Evolutionary conservation across 202 grass and related monocot genomes (phyloP).

Genomic region (Schoenoplectus triqueter): DNA sequence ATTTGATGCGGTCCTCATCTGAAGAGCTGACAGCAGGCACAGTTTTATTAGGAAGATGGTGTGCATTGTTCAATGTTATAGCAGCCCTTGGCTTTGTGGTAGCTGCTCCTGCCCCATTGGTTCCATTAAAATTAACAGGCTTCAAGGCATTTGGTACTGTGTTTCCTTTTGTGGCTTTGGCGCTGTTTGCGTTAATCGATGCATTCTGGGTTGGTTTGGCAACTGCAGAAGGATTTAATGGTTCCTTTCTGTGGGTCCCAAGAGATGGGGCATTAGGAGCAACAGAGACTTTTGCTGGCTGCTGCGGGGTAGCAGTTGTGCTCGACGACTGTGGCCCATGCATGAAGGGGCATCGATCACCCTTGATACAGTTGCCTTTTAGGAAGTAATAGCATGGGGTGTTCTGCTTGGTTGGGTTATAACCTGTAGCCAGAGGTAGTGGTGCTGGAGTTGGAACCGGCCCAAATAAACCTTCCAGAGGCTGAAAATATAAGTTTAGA

Average conservation of each 20-base stretch:
- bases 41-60: constrained; percentile 28
- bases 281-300: constrained; percentile 49
- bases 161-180: constrained; percentile 39
- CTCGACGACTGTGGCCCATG: constrained; percentile 55
- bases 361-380: constrained; percentile 91
- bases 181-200: constrained; percentile 32
- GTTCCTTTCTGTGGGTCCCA: constrained; percentile 48
- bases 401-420: constrained; percentile 60
- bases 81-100: constrained; percentile 45
- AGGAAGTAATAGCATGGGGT: constrained; percentile 95
- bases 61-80: constrained; percentile 3
- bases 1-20: constrained; percentile 55
- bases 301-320: constrained; percentile 50
- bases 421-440: constrained; percentile 40
- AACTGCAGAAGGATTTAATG: constrained; percentile 31
- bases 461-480: constrained; percentile 74
- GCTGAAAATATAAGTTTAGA: constrained; percentile 57
- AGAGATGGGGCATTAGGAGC: constrained; percentile 45
- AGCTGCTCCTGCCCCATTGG: constrained; percentile 38
- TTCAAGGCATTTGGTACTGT: constrained; percentile 39
- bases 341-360: constrained; percentile 80
- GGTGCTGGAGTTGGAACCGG: constrained; percentile 42
- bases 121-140: constrained; percentile 37
- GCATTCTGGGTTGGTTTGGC: constrained; percentile 20
- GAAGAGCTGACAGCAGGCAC: constrained; percentile 31